Evolutionary conservation across 2,329 filamentous ascomycete genomes (phyloP).

Genomic region (Cordyceps cateniannulata): DNA sequence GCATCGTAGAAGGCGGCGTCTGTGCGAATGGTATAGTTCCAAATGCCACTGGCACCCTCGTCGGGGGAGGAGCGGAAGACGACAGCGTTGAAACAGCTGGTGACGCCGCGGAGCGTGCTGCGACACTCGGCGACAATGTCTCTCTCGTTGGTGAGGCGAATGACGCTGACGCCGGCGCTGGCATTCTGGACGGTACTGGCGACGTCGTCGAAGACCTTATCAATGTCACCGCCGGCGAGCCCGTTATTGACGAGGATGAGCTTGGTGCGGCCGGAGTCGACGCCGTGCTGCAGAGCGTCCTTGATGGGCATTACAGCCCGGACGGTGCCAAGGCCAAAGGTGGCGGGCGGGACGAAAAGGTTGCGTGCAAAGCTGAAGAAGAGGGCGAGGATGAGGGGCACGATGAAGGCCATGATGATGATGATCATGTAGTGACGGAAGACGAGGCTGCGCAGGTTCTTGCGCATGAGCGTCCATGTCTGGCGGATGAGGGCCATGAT

Average conservation of each 20-base stretch:
- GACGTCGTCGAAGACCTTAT: conserved; percentile 60
- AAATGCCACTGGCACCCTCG: conserved; percentile 59
- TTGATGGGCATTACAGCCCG: conserved; percentile 56
- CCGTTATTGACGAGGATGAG: conserved; percentile 77
- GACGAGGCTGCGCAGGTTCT: conserved; percentile 55
- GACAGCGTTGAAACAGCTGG: conserved; percentile 65
- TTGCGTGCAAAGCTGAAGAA: conserved; percentile 70
- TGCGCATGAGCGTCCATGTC: conserved; percentile 53
- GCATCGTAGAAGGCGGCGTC: conserved; percentile 60
- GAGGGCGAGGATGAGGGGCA: conserved; percentile 51
- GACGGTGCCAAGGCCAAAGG: conserved; percentile 63
- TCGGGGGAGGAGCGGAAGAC: conserved; percentile 69
- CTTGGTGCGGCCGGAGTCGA: conserved; percentile 53
- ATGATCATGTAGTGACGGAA: conserved; percentile 47
- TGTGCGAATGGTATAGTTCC: conserved; percentile 82
- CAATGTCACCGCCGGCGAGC: conserved; percentile 61
- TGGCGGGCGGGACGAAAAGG: conserved; percentile 71
- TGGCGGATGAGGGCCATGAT: conserved; percentile 50
- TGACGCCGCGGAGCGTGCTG: conserved; percentile 59
- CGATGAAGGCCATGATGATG: conserved; percentile 49
- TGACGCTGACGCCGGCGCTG: conserved; percentile 47
- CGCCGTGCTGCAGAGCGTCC: conserved; percentile 54
- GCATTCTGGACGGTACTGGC: conserved; percentile 49
- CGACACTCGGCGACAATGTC: conserved; percentile 58
- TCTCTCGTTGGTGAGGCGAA: conserved; percentile 47